Evolutionary conservation across 2,329 filamentous ascomycete species (phyloP).

Genomic region (Pseudopithomyces maydicus): DNA sequence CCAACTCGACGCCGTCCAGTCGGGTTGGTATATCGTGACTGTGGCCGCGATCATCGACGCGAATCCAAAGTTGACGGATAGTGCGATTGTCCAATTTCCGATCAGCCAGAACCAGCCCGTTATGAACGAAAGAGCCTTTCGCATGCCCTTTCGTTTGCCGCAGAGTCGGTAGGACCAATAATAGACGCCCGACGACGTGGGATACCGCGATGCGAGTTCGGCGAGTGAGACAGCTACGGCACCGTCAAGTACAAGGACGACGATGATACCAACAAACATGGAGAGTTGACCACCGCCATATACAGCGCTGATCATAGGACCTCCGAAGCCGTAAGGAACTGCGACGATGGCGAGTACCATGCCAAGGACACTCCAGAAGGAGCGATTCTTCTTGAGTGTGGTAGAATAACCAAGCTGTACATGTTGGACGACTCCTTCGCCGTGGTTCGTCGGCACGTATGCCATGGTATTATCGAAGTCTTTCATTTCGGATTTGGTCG

Average conservation of each 20-base stretch:
- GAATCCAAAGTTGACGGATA: slow-evolving; percentile 15
- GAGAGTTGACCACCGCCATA: slow-evolving; percentile 7
- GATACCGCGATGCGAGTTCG: slow-evolving; percentile 13
- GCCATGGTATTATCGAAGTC: background rate
- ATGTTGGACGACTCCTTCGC: background rate
- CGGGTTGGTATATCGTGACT: background rate
- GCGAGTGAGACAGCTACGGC: slow-evolving; percentile 13
- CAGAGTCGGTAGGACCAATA: slow-evolving; percentile 14
- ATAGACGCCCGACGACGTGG: slow-evolving; percentile 14
- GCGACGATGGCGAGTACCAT: background rate
- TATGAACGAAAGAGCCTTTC: slow-evolving; percentile 11
- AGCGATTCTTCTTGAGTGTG: slow-evolving; percentile 1
- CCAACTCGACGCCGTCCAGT: slow-evolving; percentile 48
- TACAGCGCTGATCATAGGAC: background rate
- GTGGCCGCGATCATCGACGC: slow-evolving; percentile 10
- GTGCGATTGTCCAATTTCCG: slow-evolving; percentile 15
- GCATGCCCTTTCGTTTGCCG: slow-evolving; percentile 1
- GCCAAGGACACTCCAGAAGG: slow-evolving; percentile 3
- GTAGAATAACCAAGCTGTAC: slow-evolving; percentile 4
- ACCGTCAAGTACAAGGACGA: slow-evolving; percentile 9
- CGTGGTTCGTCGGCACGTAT: background rate
- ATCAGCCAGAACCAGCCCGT: slow-evolving; percentile 17
- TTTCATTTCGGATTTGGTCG: background rate
- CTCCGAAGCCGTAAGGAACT: slow-evolving; percentile 3
- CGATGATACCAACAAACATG: slow-evolving; percentile 3